These are phyloP conservation scores for Rosa chinensis DNA, from an alignment of 306 rosid genomes.

Conservation along the genomic window DNA sequence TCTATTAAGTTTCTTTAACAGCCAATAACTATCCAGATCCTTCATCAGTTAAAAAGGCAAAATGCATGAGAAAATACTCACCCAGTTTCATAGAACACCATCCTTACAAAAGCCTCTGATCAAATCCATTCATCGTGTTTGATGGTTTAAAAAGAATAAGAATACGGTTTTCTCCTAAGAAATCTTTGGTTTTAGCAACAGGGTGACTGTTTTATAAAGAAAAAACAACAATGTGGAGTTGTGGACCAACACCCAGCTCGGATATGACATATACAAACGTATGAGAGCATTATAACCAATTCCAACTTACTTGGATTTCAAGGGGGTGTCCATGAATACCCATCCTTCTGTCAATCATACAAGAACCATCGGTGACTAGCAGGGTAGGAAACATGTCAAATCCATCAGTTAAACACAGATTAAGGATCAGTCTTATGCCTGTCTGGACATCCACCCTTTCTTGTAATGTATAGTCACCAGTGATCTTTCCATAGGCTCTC, in stretches of 20 bases:
- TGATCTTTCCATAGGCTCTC: constrained; percentile 95
- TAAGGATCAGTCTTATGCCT: constrained; percentile 77
- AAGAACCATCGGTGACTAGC: constrained; percentile 85
- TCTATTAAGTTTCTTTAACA: background rate
- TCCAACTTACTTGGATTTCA: constrained; percentile 74
- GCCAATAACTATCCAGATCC: background rate
- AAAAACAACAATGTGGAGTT: background rate
- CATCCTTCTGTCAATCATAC: constrained; percentile 98
- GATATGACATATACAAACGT: background rate
- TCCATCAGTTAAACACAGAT: constrained; percentile 78
- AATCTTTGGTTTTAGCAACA: background rate
- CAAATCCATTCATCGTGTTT: background rate
- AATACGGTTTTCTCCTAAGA: background rate
- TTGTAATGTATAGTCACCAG: constrained; percentile 80
- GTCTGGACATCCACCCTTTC: constrained; percentile 93
- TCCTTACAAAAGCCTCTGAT: background rate
- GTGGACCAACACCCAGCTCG: background rate
- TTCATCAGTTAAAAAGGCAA: background rate
- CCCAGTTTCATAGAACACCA: background rate
- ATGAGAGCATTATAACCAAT: background rate
- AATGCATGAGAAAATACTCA: background rate
- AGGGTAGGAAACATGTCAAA: constrained; percentile 96
- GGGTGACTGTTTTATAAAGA: constrained; percentile 4
- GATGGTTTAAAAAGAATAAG: background rate
- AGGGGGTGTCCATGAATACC: constrained; percentile 97